A percentile compares a stretch with the other conserved stretches of the same genome.
These are phyloP conservation scores for Blastosporella zonata DNA, from an alignment of 1,284 basidiomycete genomes.

Conservation along the genomic window DNA sequence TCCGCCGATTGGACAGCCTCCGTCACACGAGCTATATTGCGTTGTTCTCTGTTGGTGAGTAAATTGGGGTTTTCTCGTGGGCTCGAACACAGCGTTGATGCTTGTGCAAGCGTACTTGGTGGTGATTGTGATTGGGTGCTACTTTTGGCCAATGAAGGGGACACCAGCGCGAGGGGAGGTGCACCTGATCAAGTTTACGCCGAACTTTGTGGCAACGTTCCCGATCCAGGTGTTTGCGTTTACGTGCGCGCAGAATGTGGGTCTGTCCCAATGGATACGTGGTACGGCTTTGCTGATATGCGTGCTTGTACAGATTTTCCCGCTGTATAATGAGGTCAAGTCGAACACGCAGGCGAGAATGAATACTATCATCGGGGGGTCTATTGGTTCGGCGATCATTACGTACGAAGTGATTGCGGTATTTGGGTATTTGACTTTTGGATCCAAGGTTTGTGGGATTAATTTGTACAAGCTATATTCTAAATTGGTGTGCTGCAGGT, in stretches of 20 bases:
- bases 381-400: slow-evolving; percentile 78
- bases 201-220: slow-evolving; percentile 81
- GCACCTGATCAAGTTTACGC: slow-evolving; percentile 67
- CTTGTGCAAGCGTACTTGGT: slow-evolving; percentile 62
- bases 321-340: slow-evolving; percentile 91
- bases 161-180: slow-evolving; percentile 63
- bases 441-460: slow-evolving; percentile 56
- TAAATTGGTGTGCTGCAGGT: slow-evolving; percentile 60
- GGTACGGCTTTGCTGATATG: slow-evolving; percentile 4
- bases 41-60: slow-evolving; percentile 79
- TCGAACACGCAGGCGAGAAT: slow-evolving; percentile 80
- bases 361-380: slow-evolving; percentile 83
- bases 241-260: slow-evolving; percentile 88
- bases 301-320: slow-evolving; percentile 74
- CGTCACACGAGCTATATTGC: slow-evolving; percentile 85
- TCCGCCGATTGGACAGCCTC: slow-evolving; percentile 80
- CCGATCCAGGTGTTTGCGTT: slow-evolving; percentile 96
- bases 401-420: slow-evolving; percentile 84
- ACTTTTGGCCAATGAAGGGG: slow-evolving; percentile 67
- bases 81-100: not conserved
- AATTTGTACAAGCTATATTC: not conserved
- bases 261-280: slow-evolving; percentile 19
- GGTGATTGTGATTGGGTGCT: slow-evolving; percentile 69
- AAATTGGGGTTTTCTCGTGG: not conserved
- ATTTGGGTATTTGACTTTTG: slow-evolving; percentile 96